A percentile compares a stretch with the other conserved stretches of the same genome.
Evolutionary conservation across 371 early-diverging fungal species (phyloP).

Genomic region (Apophysomyces trapeziformis): DNA sequence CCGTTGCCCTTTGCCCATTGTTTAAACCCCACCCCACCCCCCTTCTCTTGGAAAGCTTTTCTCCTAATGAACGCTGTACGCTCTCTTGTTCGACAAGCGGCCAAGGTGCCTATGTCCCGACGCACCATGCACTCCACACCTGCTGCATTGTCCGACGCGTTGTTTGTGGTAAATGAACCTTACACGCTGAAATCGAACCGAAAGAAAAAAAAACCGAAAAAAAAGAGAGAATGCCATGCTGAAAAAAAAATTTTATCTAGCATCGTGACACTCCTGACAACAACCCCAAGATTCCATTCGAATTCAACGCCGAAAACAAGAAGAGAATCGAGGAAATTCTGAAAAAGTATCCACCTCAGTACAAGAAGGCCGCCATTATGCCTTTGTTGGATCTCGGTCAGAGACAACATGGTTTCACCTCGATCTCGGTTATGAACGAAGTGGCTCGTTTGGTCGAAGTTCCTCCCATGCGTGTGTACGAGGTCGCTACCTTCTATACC

Average conservation of each 20-base stretch:
- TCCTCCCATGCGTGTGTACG: conserved; percentile 98
- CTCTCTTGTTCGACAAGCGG: conserved; percentile 48
- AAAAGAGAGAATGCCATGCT: background rate
- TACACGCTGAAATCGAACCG: background rate
- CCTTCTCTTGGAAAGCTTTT: conserved; percentile 18
- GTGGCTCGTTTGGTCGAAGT: conserved; percentile 94
- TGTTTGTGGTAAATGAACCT: conserved; percentile 63
- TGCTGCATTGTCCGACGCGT: conserved; percentile 65
- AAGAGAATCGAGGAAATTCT: conserved; percentile 86
- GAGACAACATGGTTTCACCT: conserved; percentile 92
- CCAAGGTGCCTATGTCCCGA: conserved; percentile 35
- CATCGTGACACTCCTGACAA: conserved; percentile 93
- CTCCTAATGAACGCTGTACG: conserved; percentile 46
- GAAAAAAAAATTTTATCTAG: conserved; percentile 31
- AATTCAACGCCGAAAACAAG: conserved; percentile 82
- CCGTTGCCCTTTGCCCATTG: conserved; percentile 13
- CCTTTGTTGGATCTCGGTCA: conserved; percentile 96
- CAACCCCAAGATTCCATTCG: conserved; percentile 87
- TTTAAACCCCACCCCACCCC: conserved; percentile 17
- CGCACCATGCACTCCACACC: conserved; percentile 57
- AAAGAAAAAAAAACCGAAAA: background rate
- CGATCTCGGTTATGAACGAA: conserved; percentile 95
- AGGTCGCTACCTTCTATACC: conserved; percentile 99
- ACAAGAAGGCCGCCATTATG: conserved; percentile 97
- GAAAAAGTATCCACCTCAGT: conserved; percentile 95